These are phyloP conservation scores for Beauveria sp. DNA, from an alignment of 2,329 filamentous ascomycete genomes.

Conservation along the genomic window DNA sequence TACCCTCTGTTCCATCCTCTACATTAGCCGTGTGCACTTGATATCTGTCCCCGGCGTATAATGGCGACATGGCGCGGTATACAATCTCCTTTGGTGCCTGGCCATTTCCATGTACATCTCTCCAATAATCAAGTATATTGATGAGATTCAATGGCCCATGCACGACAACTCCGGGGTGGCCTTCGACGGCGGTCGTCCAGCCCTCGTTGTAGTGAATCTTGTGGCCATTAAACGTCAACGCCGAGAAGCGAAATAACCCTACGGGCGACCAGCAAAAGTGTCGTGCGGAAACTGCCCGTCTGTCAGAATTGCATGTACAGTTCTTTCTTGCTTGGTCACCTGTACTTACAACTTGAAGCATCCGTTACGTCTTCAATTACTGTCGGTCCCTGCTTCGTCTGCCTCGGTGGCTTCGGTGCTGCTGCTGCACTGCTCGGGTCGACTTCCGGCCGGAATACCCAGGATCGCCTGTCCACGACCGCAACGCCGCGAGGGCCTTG, in stretches of 20 bases:
- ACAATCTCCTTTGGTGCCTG: constrained; percentile 34
- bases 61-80: constrained; percentile 62
- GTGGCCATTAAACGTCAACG: constrained; percentile 79
- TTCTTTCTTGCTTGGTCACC: neutral
- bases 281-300: constrained; percentile 13
- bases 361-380: constrained; percentile 13
- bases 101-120: constrained; percentile 37
- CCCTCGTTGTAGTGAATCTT: constrained; percentile 71
- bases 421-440: constrained; percentile 14
- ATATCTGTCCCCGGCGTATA: constrained; percentile 62
- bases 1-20: neutral
- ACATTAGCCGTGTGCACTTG: constrained; percentile 1
- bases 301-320: neutral
- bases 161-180: constrained; percentile 64
- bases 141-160: constrained; percentile 75
- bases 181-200: constrained; percentile 59
- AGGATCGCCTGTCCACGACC: constrained; percentile 47
- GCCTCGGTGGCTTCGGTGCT: constrained; percentile 5
- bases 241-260: constrained; percentile 71
- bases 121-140: constrained; percentile 60
- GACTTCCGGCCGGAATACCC: constrained; percentile 36
- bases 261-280: constrained; percentile 36
- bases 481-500: constrained; percentile 41
- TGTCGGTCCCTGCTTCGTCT: constrained; percentile 12
- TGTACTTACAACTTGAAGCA: constrained; percentile 13